Evolutionary conservation across 345 rosid genomes (phyloP).

Genomic region (Hibiscus syriacus): DNA sequence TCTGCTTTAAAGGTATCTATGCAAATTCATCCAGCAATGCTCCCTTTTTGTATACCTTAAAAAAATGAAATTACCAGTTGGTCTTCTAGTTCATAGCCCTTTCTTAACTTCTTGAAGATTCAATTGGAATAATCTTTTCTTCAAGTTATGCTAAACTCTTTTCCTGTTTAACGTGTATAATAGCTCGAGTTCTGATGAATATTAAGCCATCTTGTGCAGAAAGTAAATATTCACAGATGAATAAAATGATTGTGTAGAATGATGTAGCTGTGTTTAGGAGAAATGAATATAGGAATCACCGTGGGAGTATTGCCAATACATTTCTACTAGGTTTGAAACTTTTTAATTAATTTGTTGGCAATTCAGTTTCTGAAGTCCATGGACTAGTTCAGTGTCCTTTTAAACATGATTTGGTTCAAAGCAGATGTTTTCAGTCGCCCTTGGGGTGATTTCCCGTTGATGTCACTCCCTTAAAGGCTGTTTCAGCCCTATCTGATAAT

Average conservation of each 20-base stretch:
- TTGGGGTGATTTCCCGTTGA: neutral
- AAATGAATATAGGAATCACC: neutral
- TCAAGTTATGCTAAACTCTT: neutral
- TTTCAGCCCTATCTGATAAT: neutral
- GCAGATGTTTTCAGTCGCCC: neutral
- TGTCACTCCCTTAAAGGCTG: neutral
- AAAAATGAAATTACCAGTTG: neutral
- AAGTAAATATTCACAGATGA: neutral
- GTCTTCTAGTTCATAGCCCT: neutral
- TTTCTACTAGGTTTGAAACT: neutral
- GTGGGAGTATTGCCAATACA: neutral
- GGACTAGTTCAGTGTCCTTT: neutral
- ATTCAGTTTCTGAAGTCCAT: neutral
- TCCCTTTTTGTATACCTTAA: neutral
- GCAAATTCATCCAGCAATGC: neutral
- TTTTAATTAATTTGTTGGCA: neutral
- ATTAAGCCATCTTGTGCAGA: neutral
- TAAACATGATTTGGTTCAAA: neutral
- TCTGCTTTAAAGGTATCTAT: conserved; percentile 40
- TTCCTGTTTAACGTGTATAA: neutral
- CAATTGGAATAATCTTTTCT: neutral
- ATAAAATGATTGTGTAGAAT: neutral
- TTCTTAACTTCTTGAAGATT: conserved; percentile 1
- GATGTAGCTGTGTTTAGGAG: neutral
- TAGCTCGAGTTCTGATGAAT: neutral